phyloP scores from a whole-genome alignment of 371 early-diverging fungal genomes.

The Mucor mucedo region DNA sequence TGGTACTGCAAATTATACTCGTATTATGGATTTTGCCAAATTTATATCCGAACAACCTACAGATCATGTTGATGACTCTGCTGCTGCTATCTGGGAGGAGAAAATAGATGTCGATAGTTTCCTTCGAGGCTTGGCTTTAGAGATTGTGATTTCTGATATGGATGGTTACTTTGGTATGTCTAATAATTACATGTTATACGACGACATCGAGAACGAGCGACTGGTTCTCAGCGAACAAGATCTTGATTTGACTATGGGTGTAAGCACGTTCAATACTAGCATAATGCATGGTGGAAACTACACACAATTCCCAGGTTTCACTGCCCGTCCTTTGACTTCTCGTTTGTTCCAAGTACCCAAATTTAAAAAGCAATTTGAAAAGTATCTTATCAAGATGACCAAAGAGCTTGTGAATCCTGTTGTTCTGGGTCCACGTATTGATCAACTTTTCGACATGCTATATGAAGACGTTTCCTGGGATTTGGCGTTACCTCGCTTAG shows the following conservation, averaged over 20 bases:
- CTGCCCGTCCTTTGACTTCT: constrained; percentile 31
- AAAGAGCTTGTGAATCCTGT: constrained; percentile 16
- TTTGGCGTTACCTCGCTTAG: constrained; percentile 19
- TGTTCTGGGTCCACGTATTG: constrained; percentile 18
- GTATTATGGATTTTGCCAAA: constrained; percentile 21
- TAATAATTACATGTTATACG: constrained; percentile 42
- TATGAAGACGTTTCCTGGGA: constrained; percentile 38
- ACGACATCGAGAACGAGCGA: constrained; percentile 15
- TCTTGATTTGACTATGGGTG: constrained; percentile 38
- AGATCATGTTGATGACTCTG: constrained; percentile 2
- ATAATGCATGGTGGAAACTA: constrained; percentile 32
- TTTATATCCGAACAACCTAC: constrained; percentile 20
- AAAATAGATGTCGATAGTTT: constrained; percentile 21
- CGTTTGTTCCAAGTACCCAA: constrained; percentile 24
- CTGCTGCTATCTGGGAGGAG: constrained; percentile 15
- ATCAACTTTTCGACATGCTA: constrained; percentile 17
- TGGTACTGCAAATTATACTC: constrained; percentile 17
- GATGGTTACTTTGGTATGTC: constrained; percentile 37
- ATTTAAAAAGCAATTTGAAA: constrained; percentile 21
- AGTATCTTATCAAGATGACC: constrained; percentile 6
- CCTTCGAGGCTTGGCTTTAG: constrained; percentile 22
- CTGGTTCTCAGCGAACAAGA: constrained; percentile 39
- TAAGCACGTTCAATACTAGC: constrained; percentile 13
- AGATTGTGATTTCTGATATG: constrained; percentile 14
- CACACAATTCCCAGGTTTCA: constrained; percentile 23